A percentile compares a stretch with the other conserved stretches of the same genome.
These are phyloP conservation scores for Cladosporium oxysporum DNA, from an alignment of 2,329 filamentous ascomycete species.

Conservation along the genomic window DNA sequence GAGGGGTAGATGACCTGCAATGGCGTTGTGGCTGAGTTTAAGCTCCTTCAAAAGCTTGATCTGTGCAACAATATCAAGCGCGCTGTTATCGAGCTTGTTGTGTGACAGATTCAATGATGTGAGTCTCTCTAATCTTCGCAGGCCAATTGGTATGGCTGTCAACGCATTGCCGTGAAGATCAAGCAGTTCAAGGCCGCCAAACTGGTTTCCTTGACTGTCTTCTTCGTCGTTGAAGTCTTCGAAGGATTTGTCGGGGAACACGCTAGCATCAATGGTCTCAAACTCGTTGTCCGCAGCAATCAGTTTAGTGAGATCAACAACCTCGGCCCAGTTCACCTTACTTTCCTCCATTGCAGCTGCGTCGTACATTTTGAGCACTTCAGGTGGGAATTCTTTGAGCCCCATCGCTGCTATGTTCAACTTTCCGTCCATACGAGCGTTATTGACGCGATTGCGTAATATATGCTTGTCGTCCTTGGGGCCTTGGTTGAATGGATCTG, in stretches of 20 bases:
- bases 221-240: constrained; percentile 63
- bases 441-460: constrained; percentile 69
- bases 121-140: constrained; percentile 71
- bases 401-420: constrained; percentile 87
- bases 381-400: constrained; percentile 74
- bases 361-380: constrained; percentile 90
- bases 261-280: constrained; percentile 67
- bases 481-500: constrained; percentile 71
- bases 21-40: constrained; percentile 74
- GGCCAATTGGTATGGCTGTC: constrained; percentile 69
- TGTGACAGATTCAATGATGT: constrained; percentile 77
- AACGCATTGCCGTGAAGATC: constrained; percentile 87
- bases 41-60: constrained; percentile 74
- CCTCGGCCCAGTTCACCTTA: constrained; percentile 81
- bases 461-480: constrained; percentile 65
- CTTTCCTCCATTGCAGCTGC: constrained; percentile 65
- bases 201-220: constrained; percentile 71
- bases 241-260: constrained; percentile 71
- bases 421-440: constrained; percentile 74
- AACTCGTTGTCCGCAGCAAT: constrained; percentile 90
- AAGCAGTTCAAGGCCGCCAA: constrained; percentile 76
- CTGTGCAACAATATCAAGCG: constrained; percentile 72
- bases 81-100: constrained; percentile 74
- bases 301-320: constrained; percentile 81
- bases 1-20: constrained; percentile 67